Base-by-base conservation (phyloP, 768 basidiomycete species). In the Rhodotorula taiwanensis region DNA sequence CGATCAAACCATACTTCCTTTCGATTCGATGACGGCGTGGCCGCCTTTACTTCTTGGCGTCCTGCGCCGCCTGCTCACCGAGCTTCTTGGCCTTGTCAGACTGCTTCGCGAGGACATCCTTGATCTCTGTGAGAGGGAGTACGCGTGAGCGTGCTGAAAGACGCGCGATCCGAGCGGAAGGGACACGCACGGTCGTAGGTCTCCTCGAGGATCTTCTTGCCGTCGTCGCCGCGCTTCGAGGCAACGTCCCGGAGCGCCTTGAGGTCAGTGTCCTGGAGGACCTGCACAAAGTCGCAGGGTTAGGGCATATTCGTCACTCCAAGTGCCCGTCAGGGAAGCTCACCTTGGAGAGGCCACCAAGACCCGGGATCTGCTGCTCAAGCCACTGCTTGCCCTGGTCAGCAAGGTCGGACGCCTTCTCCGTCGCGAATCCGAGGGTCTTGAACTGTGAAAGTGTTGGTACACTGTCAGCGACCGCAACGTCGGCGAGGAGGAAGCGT, bases 51-150 rank as follows among this genome's bases (percentile, higher is more conserved):
- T 72, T 71, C 39, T 52, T 64, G 4, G 58, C 65, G 51, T 70
- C 44, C 55, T 31, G 5, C n/a, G 68, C 39, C 14, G 42, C 42
- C 20, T 43, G 15, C 42, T 70, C 62, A 20, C 63, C 66, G 42
- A 73, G 64, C 55, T 63, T 52, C 58, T 57, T 61, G 2, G 69
- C 70, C 42, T 64, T 55, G 45, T 64, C 63, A 2, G 58, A 62
- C 58, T 65, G 66, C 71, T 72, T 64, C 28, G 55, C 31, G n/a
- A 72, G 66, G 42, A 72, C 28, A n/a, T 63, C 47, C 69, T 72
- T 72, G 53, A 72, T 54, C 30, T 72, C 71, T 65, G 62, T 6
- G 31, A 7, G 8, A 16, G 20, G 23, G 14, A 2, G 20, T 28
- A 5, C 31, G 45, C 18, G 18, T 10, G 30, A 5, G 6, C 33